Percentiles rank a stretch among this genome's conserved stretches.
These are phyloP conservation scores for Phaffia tasmanica DNA, from an alignment of 768 basidiomycete genomes.

Conservation along the genomic window DNA sequence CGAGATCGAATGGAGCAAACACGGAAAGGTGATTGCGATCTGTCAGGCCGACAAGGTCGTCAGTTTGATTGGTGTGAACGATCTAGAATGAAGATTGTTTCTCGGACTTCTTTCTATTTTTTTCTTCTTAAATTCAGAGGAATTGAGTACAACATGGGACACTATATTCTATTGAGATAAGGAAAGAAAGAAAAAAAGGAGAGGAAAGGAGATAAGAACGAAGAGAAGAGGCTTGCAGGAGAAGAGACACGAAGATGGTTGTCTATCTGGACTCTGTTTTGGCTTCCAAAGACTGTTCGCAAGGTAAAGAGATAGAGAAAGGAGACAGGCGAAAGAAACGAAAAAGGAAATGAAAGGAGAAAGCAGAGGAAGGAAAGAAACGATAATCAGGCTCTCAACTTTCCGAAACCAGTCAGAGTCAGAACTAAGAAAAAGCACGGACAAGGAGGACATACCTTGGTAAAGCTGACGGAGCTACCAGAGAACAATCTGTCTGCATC, in stretches of 20 bases:
- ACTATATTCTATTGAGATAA: background rate
- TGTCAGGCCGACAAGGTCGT: slow-evolving; percentile 18
- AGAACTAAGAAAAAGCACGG: too few relatives aligned
- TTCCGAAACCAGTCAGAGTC: too few relatives aligned
- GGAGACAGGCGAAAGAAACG: too few relatives aligned
- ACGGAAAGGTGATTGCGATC: slow-evolving; percentile 17
- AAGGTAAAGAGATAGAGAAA: too few relatives aligned
- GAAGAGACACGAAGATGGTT: too few relatives aligned
- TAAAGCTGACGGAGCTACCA: background rate
- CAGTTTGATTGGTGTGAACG: slow-evolving; percentile 19
- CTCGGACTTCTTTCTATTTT: background rate
- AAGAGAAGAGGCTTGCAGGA: too few relatives aligned
- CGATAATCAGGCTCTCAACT: too few relatives aligned
- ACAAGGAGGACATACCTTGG: slow-evolving; percentile 1
- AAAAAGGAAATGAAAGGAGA: too few relatives aligned
- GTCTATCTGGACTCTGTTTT: too few relatives aligned
- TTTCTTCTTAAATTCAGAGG: background rate
- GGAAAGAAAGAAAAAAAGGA: background rate
- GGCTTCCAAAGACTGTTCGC: too few relatives aligned
- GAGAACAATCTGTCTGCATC: slow-evolving; percentile 21
- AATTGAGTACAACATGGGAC: background rate
- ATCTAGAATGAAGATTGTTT: slow-evolving; percentile 12
- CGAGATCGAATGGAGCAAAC: slow-evolving; percentile 25
- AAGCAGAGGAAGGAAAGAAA: too few relatives aligned
- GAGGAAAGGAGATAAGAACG: background rate